Evolutionary conservation across 2,329 filamentous ascomycete genomes (phyloP), one percentile per base, ranked within the genome.

Genomic region (Fusarium sp.): DNA sequence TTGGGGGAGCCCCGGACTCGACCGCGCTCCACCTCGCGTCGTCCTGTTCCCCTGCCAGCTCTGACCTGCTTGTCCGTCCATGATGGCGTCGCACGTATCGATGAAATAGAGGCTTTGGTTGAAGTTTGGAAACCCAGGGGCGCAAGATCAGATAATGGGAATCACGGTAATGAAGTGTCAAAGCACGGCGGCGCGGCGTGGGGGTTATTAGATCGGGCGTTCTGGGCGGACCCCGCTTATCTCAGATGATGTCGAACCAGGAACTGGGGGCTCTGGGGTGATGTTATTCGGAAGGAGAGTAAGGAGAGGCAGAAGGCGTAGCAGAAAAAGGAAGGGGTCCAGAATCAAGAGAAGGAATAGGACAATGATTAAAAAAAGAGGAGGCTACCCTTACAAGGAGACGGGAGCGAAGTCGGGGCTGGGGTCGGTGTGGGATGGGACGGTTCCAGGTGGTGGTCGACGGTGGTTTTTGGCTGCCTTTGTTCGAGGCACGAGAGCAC

Each of bases 1-100:
- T 36, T 75, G 76, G 18, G 75, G 75, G 41, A 78, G 66, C 23
- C 73, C 75, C n/a, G 77, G 75, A 60, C 72, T 79, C 23, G 78
- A 76, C 65, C 75, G 73, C 43, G 73, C 60, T 40, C 73, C 73
- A 50, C 64, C 68, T 62, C 73, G 76, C 51, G 75, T 74, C 65
- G 61, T 65, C 51, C 60, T 70, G 56, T 65, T 69, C 39, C 70
- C 63, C 50, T 77, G 77, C 64, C 73, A 69, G 60, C 62, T 71
- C 51, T 76, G 77, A 59, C 69, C 69, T 44, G 63, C 43, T 50
- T 77, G 75, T 43, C 73, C 70, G 23, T 75, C 74, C 78, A 80
- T 80, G 18, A 28, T 65, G 39, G 54, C 55, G 51, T 48, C 51
- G 48, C 62, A 50, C 40, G 55, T 15, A 39, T 56, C 43, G 60